Conservation (phyloP, 257 asterid genomes). For the Scutellaria minor region DNA sequence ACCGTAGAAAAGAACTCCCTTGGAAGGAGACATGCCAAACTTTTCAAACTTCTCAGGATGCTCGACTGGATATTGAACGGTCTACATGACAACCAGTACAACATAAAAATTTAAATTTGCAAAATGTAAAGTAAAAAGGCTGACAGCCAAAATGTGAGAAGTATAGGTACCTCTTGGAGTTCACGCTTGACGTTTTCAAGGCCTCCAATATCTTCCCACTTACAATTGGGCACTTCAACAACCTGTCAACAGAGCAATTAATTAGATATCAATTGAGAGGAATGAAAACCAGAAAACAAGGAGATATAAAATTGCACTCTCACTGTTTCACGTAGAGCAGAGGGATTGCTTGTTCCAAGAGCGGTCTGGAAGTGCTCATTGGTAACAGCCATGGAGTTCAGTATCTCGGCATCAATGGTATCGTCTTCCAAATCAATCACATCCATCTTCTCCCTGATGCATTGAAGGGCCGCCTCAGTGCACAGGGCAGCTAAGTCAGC, state of each 20-base stretch:
- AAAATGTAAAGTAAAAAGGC: background rate
- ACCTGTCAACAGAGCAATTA: constrained; percentile 50
- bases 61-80: constrained; percentile 97
- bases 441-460: constrained; percentile 98
- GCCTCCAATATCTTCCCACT: constrained; percentile 93
- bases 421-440: constrained; percentile 93
- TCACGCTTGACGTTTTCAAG: constrained; percentile 90
- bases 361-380: constrained; percentile 92
- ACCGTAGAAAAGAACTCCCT: constrained; percentile 93
- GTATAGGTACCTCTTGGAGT: constrained; percentile 78
- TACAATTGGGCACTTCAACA: constrained; percentile 86
- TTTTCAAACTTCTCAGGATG: constrained; percentile 97
- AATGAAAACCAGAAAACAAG: background rate
- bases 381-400: constrained; percentile 91
- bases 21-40: constrained; percentile 96
- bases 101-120: no score
- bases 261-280: constrained; percentile 15
- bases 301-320: constrained; percentile 32
- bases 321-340: constrained; percentile 93
- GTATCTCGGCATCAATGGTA: constrained; percentile 83
- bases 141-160: background rate
- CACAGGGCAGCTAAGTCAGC: constrained; percentile 96
- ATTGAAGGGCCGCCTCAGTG: constrained; percentile 93
- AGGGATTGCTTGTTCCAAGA: constrained; percentile 94
- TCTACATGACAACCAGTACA: constrained; percentile 46